phyloP scores from a whole-genome alignment of 2,329 filamentous ascomycete genomes.

The Colletotrichum somersetense region DNA sequence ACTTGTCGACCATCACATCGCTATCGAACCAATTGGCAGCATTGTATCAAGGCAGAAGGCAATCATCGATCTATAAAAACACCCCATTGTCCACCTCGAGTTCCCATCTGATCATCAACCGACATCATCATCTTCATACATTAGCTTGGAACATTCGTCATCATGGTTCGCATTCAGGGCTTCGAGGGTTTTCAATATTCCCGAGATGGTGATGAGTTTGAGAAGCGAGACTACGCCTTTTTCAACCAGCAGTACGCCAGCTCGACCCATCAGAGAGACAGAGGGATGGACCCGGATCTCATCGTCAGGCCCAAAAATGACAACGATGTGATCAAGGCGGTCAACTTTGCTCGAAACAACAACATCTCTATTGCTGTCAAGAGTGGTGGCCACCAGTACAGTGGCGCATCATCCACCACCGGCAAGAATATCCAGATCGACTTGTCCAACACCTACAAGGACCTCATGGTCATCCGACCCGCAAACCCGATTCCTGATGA shows the following conservation, averaged over 20 bases:
- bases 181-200: slow-evolving; percentile 35
- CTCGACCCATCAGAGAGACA: slow-evolving; percentile 56
- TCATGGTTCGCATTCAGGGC: slow-evolving; percentile 27
- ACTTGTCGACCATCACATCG: background rate
- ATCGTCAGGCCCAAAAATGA: slow-evolving; percentile 59
- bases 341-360: slow-evolving; percentile 56
- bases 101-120: background rate
- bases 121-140: background rate
- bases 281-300: slow-evolving; percentile 58
- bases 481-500: slow-evolving; percentile 46
- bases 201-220: slow-evolving; percentile 19
- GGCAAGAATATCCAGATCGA: slow-evolving; percentile 62
- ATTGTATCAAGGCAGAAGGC: background rate
- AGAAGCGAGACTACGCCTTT: slow-evolving; percentile 29
- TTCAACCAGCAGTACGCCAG: slow-evolving; percentile 57
- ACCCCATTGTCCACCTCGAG: background rate
- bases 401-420: slow-evolving; percentile 60
- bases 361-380: slow-evolving; percentile 60
- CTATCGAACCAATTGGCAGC: background rate
- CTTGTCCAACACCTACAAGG: slow-evolving; percentile 55
- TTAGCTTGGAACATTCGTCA: background rate
- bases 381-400: slow-evolving; percentile 64
- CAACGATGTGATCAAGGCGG: slow-evolving; percentile 55
- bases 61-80: background rate
- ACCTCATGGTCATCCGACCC: slow-evolving; percentile 47